Evolutionary conservation across 805 yeast genomes (phyloP).

Genomic region (Lachancea meyersii): DNA sequence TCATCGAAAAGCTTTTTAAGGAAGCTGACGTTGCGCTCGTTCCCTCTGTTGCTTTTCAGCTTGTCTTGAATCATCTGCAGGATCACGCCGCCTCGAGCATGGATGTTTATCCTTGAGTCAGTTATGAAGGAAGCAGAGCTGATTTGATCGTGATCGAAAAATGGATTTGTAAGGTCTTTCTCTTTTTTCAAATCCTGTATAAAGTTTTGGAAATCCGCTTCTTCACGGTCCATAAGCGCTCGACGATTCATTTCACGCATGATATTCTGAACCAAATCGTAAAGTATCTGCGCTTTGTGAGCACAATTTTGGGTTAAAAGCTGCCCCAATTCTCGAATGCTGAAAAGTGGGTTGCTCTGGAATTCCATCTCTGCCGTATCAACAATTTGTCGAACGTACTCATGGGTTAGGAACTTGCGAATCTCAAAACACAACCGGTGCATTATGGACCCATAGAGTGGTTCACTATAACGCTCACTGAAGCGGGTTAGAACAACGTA

Average conservation of each 20-base stretch:
- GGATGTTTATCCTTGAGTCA: slow-evolving; percentile 45
- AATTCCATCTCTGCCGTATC: slow-evolving; percentile 49
- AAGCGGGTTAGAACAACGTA: slow-evolving; percentile 55
- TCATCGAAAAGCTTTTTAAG: slow-evolving; percentile 47
- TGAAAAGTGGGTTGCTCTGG: slow-evolving; percentile 42
- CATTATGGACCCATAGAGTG: slow-evolving; percentile 60
- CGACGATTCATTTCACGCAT: slow-evolving; percentile 40
- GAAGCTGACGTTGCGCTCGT: slow-evolving; percentile 45
- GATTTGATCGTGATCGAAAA: slow-evolving; percentile 24
- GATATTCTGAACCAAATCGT: slow-evolving; percentile 50
- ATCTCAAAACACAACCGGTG: slow-evolving; percentile 67
- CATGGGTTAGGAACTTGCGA: slow-evolving; percentile 37
- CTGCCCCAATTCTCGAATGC: slow-evolving; percentile 55
- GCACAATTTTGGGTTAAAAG: slow-evolving; percentile 35
- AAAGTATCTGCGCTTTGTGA: slow-evolving; percentile 43
- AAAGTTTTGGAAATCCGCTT: slow-evolving; percentile 38
- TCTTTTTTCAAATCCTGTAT: slow-evolving; percentile 38
- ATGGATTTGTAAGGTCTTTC: slow-evolving; percentile 4
- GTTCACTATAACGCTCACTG: slow-evolving; percentile 49
- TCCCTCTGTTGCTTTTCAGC: slow-evolving; percentile 59
- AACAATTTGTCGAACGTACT: slow-evolving; percentile 32
- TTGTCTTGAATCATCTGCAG: slow-evolving; percentile 55
- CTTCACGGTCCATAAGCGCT: slow-evolving; percentile 30
- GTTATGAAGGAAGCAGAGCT: slow-evolving; percentile 36
- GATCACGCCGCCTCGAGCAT: slow-evolving; percentile 74